These are phyloP conservation scores for Cryoendolithus antarcticus DNA, from an alignment of 2,329 filamentous ascomycete genomes.

Conservation along the genomic window DNA sequence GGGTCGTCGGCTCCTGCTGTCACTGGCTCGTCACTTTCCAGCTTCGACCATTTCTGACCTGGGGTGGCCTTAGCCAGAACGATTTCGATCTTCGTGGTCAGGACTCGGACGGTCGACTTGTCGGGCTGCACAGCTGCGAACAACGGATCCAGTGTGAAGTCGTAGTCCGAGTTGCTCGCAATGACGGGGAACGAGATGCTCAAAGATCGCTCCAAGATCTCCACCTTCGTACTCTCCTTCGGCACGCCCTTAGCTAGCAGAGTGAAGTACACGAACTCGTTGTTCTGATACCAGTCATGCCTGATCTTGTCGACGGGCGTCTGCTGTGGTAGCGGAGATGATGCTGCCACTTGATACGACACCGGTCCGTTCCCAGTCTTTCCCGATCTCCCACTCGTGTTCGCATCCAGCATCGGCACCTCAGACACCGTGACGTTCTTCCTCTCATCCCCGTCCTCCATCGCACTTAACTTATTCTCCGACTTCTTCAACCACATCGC, in stretches of 20 bases:
- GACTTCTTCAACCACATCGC: slow-evolving; percentile 49
- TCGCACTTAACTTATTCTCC: slow-evolving; percentile 36
- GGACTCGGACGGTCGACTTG: slow-evolving; percentile 51
- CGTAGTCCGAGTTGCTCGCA: slow-evolving; percentile 40
- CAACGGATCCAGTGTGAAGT: slow-evolving; percentile 53
- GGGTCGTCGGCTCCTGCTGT: slow-evolving; percentile 8
- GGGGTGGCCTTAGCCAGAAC: slow-evolving; percentile 53
- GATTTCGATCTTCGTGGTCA: slow-evolving; percentile 70
- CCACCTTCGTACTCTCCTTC: slow-evolving; percentile 42
- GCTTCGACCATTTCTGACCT: slow-evolving; percentile 55
- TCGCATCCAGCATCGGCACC: slow-evolving; percentile 33
- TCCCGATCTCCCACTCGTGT: neutral
- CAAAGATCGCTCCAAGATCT: slow-evolving; percentile 37
- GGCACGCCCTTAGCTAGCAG: slow-evolving; percentile 54
- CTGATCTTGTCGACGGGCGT: slow-evolving; percentile 48
- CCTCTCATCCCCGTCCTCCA: slow-evolving; percentile 39
- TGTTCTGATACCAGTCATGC: slow-evolving; percentile 57
- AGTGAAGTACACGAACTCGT: slow-evolving; percentile 48
- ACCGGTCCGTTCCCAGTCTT: neutral
- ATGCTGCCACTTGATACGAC: slow-evolving; percentile 24
- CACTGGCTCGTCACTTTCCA: slow-evolving; percentile 36
- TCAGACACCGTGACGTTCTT: slow-evolving; percentile 36
- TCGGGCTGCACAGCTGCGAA: slow-evolving; percentile 52
- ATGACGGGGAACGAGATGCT: slow-evolving; percentile 47
- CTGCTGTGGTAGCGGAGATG: slow-evolving; percentile 23